Percentiles rank a stretch among this genome's conserved stretches.
These are phyloP conservation scores for Trifolium repens DNA, from an alignment of 306 rosid species.

Conservation along the genomic window DNA sequence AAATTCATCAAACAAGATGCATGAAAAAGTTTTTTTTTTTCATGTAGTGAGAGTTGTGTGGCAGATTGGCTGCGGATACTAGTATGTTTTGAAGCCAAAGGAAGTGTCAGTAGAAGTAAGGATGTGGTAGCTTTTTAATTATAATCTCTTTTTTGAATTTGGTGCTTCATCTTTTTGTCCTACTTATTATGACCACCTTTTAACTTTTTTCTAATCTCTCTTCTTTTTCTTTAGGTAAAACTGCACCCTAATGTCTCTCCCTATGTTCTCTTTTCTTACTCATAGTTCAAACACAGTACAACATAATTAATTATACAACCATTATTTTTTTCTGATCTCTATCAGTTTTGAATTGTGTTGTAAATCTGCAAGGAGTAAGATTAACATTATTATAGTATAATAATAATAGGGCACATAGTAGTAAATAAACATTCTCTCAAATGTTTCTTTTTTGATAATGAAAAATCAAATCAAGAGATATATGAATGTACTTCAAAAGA, in stretches of 20 bases:
- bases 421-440: no score
- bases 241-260: conserved; percentile 3
- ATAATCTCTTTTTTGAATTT: conserved; percentile 5
- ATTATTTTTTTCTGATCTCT: not conserved
- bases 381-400: no score
- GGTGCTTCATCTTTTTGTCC: not conserved
- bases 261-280: conserved; percentile 2
- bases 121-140: conserved; percentile 7
- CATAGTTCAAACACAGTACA: not conserved
- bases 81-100: not conserved
- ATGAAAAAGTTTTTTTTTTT: conserved; percentile 23
- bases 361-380: not conserved
- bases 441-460: no score
- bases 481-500: no score
- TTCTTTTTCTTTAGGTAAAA: not conserved
- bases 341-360: not conserved
- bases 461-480: no score
- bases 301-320: not conserved
- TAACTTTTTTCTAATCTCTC: not conserved
- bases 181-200: not conserved
- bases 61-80: not conserved
- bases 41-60: conserved; percentile 29
- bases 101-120: conserved; percentile 9
- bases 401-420: no score
- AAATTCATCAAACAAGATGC: not conserved